These are phyloP conservation scores for Kwoniella sp. DNA, from an alignment of 768 basidiomycete genomes.

Conservation along the genomic window DNA sequence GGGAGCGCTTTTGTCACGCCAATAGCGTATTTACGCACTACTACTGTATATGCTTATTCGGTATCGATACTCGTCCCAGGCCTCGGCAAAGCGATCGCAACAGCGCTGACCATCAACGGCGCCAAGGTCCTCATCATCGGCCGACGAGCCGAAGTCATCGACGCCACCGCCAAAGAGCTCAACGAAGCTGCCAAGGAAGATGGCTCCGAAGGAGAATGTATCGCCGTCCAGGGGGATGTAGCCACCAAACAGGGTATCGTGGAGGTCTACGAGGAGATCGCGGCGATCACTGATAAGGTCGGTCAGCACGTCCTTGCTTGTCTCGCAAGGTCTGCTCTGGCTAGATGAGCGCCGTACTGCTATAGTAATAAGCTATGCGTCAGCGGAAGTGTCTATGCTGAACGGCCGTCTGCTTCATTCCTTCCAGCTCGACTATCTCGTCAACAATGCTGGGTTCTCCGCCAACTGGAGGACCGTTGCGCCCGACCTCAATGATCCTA, in stretches of 20 bases:
- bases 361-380: too few relatives aligned
- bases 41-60: background rate
- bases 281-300: conserved; percentile 41
- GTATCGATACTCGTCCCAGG: conserved; percentile 15
- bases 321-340: background rate
- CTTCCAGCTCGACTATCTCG: conserved; percentile 41
- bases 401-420: background rate
- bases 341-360: background rate
- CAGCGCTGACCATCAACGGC: conserved; percentile 49
- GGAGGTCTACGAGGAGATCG: conserved; percentile 36
- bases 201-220: conserved; percentile 32
- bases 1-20: too few relatives aligned
- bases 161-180: conserved; percentile 46
- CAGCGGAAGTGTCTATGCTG: too few relatives aligned
- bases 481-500: conserved; percentile 21
- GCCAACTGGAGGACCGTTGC: conserved; percentile 37
- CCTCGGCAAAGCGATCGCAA: conserved; percentile 52
- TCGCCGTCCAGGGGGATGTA: conserved; percentile 48
- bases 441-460: conserved; percentile 52
- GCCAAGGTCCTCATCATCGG: conserved; percentile 53
- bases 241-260: conserved; percentile 44
- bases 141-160: conserved; percentile 41
- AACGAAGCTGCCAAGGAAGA: conserved; percentile 35
- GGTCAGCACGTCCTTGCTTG: background rate
- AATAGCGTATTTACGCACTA: background rate